Evolutionary conservation across 2,329 filamentous ascomycete species (phyloP).

Genomic region (Cordyceps javanica): DNA sequence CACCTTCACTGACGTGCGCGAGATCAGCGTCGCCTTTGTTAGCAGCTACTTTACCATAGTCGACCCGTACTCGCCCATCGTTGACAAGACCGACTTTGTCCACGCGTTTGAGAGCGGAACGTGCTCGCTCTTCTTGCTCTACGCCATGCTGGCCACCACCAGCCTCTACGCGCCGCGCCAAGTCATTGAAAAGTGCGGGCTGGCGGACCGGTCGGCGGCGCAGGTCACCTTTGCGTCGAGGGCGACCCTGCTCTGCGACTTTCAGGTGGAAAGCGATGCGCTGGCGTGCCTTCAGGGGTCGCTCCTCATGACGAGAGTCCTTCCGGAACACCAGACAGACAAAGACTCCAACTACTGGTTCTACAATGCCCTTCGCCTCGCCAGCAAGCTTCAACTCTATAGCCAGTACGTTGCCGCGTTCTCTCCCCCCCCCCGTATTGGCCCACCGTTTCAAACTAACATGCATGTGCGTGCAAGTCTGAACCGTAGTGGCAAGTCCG

Average conservation of each 20-base stretch:
- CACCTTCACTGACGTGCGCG: background rate
- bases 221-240: background rate
- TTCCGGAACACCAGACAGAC: background rate
- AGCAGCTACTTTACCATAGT: background rate
- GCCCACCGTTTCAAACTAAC: too few species aligned
- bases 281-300: background rate
- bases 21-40: background rate
- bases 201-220: background rate
- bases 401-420: background rate
- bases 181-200: background rate
- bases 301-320: background rate
- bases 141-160: background rate
- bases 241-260: background rate
- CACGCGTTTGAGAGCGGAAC: background rate
- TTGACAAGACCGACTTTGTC: conserved; percentile 4
- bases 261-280: background rate
- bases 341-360: conserved; percentile 10
- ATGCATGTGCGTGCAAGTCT: background rate
- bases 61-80: background rate
- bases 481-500: background rate
- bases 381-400: conserved; percentile 1
- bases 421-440: too few species aligned
- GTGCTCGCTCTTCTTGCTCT: conserved; percentile 4
- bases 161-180: background rate
- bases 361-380: conserved; percentile 2